Conservation (phyloP, 2,329 filamentous ascomycete species). For the Tolypocladium album region DNA sequence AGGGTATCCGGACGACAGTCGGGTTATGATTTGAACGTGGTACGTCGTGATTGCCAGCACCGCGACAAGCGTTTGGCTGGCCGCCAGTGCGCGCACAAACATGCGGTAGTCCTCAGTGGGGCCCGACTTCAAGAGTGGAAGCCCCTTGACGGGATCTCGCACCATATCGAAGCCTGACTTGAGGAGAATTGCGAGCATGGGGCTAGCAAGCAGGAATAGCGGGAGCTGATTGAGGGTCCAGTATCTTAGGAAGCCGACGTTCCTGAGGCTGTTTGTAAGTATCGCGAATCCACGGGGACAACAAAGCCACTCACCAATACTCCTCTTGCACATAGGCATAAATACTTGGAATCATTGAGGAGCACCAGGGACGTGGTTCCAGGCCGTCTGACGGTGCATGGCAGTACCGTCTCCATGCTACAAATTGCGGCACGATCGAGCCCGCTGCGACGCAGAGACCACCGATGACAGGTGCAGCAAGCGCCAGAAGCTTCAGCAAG, state of each 20-base stretch:
- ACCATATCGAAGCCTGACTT: constrained; percentile 43
- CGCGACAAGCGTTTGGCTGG: constrained; percentile 63
- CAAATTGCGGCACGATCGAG: constrained; percentile 58
- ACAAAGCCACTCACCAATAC: constrained; percentile 62
- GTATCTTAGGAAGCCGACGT: constrained; percentile 78
- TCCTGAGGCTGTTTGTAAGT: constrained; percentile 43
- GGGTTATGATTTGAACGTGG: constrained; percentile 89
- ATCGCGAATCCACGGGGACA: not conserved
- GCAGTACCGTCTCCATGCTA: constrained; percentile 69
- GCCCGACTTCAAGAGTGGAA: not conserved
- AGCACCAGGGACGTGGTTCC: constrained; percentile 62
- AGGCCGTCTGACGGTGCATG: constrained; percentile 11
- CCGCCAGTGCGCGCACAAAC: constrained; percentile 49
- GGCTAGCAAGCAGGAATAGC: constrained; percentile 73
- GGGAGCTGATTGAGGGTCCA: constrained; percentile 83
- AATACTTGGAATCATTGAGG: constrained; percentile 64
- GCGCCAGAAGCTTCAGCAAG: constrained; percentile 33
- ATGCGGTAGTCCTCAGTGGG: constrained; percentile 8
- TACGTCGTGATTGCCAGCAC: constrained; percentile 65
- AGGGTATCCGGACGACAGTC: constrained; percentile 79
- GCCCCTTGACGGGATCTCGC: constrained; percentile 8
- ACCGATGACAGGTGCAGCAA: constrained; percentile 50
- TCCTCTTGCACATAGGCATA: constrained; percentile 80
- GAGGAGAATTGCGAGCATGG: constrained; percentile 56
- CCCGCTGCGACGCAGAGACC: constrained; percentile 60